phyloP scores from a whole-genome alignment of 208 protist species.

The Wallacemonas sp. region DNA sequence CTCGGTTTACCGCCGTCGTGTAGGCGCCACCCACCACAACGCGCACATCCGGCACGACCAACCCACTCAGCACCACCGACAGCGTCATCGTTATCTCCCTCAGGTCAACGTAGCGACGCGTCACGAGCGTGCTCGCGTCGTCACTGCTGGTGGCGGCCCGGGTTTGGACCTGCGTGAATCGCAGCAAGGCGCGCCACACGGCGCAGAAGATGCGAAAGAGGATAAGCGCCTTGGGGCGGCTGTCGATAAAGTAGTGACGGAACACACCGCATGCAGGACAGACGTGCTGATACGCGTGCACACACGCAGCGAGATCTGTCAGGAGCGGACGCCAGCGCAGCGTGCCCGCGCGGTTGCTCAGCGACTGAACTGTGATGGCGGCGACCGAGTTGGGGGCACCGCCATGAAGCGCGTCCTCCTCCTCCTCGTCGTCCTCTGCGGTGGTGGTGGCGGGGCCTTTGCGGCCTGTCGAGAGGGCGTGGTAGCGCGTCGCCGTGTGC shows the following conservation, averaged over 20 bases:
- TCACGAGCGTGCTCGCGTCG: constrained; percentile 29
- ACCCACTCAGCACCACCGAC: constrained; percentile 22
- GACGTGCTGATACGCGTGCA: constrained; percentile 37
- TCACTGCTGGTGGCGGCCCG: not conserved
- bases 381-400: constrained; percentile 27
- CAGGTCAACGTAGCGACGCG: constrained; percentile 47
- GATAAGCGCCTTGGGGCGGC: constrained; percentile 22
- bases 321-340: constrained; percentile 45
- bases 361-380: constrained; percentile 27
- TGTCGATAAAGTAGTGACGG: constrained; percentile 43
- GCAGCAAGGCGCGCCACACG: constrained; percentile 26
- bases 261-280: constrained; percentile 45
- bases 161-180: constrained; percentile 14
- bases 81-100: constrained; percentile 34
- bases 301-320: constrained; percentile 34
- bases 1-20: not conserved
- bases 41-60: constrained; percentile 19
- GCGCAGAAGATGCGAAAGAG: constrained; percentile 38
- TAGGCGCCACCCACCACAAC: constrained; percentile 12
- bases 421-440: not conserved
- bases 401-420: not conserved
- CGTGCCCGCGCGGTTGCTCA: constrained; percentile 37
- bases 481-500: constrained; percentile 26
- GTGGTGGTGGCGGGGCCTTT: too few species aligned
- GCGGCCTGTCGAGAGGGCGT: too few species aligned